phyloP scores from a whole-genome alignment of 352 stramenopile genomes.

The Phytophthora chlamydospora region DNA sequence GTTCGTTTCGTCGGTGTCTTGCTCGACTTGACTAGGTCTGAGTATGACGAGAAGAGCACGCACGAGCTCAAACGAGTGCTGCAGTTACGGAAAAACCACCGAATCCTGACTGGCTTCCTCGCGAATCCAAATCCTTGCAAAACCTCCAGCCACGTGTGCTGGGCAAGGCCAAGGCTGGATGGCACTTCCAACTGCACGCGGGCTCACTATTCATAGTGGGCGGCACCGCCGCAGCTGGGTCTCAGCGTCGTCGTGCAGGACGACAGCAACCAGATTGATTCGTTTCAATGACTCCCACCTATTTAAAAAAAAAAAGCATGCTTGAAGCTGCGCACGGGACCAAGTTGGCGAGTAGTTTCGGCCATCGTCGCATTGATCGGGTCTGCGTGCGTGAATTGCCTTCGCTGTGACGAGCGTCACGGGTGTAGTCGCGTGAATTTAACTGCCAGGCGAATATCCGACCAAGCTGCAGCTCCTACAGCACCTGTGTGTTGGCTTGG shows the following conservation, averaged over 20 bases:
- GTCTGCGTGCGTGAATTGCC: too few species aligned
- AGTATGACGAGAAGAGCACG: too few species aligned
- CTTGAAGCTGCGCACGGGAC: constrained; percentile 3
- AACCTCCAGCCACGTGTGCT: background rate
- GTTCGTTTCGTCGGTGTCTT: constrained; percentile 28
- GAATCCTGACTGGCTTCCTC: background rate
- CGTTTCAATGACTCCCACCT: constrained; percentile 3
- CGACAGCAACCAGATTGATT: constrained; percentile 6
- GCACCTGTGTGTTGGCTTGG: background rate
- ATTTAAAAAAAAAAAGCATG: background rate
- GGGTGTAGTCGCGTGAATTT: too few species aligned
- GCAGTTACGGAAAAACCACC: too few species aligned
- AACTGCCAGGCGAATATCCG: too few species aligned
- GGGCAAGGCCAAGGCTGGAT: too few species aligned
- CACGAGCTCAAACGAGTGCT: too few species aligned
- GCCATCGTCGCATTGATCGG: constrained; percentile 2
- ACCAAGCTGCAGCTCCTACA: background rate
- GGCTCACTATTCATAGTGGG: too few species aligned
- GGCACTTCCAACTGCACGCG: too few species aligned
- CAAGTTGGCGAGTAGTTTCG: constrained; percentile 19
- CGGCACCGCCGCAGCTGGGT: too few species aligned
- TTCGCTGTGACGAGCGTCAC: too few species aligned
- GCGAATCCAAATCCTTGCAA: background rate
- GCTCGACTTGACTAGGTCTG: background rate
- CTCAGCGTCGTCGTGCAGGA: background rate